Conservation (phyloP, 805 yeast genomes). For the Candida pini region DNA sequence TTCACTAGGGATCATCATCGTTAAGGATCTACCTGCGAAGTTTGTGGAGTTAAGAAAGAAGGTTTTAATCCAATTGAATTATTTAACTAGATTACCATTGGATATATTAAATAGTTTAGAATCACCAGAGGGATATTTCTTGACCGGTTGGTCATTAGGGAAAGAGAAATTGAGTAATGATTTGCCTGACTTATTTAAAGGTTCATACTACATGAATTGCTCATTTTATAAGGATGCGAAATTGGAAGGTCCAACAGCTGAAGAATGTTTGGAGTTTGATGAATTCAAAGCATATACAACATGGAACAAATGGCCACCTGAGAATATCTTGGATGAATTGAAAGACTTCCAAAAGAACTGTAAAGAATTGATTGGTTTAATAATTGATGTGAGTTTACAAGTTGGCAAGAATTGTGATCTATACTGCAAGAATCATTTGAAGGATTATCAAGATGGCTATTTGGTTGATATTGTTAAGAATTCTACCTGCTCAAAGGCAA, state of each 20-base stretch:
- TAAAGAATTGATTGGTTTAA: constrained; percentile 37
- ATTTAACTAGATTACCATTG: constrained; percentile 35
- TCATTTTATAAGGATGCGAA: constrained; percentile 40
- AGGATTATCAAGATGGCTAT: constrained; percentile 30
- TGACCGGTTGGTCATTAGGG: constrained; percentile 60
- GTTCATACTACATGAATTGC: constrained; percentile 55
- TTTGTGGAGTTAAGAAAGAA: constrained; percentile 34
- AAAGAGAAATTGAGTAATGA: constrained; percentile 43
- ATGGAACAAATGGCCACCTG: constrained; percentile 49
- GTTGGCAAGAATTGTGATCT: constrained; percentile 54
- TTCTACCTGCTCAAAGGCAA: constrained; percentile 52
- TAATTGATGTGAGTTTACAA: constrained; percentile 40
- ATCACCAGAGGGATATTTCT: constrained; percentile 43
- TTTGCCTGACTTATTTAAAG: constrained; percentile 44
- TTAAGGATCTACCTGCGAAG: constrained; percentile 35
- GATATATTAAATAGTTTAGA: constrained; percentile 35
- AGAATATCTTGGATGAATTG: constrained; percentile 20
- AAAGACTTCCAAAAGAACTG: constrained; percentile 31
- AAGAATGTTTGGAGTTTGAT: constrained; percentile 27
- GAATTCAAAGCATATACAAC: constrained; percentile 40
- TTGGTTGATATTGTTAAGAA: constrained; percentile 40
- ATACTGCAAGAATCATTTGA: constrained; percentile 29
- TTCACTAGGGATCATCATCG: constrained; percentile 49
- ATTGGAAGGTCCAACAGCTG: constrained; percentile 41
- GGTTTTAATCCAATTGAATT: constrained; percentile 39